phyloP scores from a whole-genome alignment of 2,329 filamentous ascomycete species.

The Aspergillus sp. region DNA sequence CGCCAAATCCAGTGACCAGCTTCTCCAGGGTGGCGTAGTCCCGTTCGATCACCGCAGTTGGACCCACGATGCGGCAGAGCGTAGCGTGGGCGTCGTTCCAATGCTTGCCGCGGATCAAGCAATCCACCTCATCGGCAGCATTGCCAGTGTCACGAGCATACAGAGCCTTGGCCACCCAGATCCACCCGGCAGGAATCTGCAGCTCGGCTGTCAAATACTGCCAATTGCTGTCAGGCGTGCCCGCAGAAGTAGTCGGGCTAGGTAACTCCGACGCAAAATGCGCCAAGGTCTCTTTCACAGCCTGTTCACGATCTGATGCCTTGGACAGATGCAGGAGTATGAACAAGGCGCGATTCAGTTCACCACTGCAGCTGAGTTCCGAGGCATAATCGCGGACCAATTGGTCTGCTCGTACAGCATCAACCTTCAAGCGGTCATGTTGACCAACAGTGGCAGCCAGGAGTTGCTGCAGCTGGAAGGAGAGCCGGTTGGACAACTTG shows the following conservation, averaged over 20 bases:
- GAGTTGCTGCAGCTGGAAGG: conserved; percentile 80
- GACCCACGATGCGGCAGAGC: conserved; percentile 77
- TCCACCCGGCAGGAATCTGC: conserved; percentile 72
- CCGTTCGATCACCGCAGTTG: conserved; percentile 75
- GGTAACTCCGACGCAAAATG: conserved; percentile 67
- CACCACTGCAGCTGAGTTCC: conserved; percentile 53
- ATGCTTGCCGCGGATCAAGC: conserved; percentile 73
- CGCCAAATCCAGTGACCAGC: conserved; percentile 69
- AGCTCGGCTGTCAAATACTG: conserved; percentile 62
- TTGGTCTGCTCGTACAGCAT: conserved; percentile 63
- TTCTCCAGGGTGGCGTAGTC: conserved; percentile 70
- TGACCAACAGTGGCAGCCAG: conserved; percentile 47
- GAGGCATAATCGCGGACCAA: conserved; percentile 62
- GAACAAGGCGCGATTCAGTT: conserved; percentile 71
- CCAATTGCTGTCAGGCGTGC: conserved; percentile 48
- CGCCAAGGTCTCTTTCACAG: conserved; percentile 71
- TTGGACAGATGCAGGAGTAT: conserved; percentile 74
- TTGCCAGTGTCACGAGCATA: conserved; percentile 74
- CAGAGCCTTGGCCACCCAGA: conserved; percentile 83
- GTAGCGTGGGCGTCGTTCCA: conserved; percentile 81
- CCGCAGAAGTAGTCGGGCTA: conserved; percentile 54
- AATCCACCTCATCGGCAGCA: conserved; percentile 70
- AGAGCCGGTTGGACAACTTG: conserved; percentile 71
- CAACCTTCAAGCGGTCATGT: conserved; percentile 53
- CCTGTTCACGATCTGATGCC: conserved; percentile 60